phyloP scores from a whole-genome alignment of 2,329 filamentous ascomycete species.

The Aspergillus ochraceus region DNA sequence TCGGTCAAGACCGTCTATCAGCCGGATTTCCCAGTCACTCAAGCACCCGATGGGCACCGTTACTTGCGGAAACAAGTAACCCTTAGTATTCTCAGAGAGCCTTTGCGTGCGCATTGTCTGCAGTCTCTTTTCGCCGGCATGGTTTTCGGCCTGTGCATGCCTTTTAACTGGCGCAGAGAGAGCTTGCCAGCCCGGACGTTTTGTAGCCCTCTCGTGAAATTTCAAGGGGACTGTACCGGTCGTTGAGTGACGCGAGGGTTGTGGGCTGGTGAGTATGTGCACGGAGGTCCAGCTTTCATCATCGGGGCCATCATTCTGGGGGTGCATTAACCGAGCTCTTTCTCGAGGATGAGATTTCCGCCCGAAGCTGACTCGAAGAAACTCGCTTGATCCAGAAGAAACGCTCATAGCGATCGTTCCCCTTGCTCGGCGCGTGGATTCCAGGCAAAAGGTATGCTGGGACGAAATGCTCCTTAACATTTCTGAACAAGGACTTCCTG shows the following conservation, averaged over 20 bases:
- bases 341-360: not conserved
- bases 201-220: not conserved
- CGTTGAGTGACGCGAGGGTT: not conserved
- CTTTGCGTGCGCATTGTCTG: not conserved
- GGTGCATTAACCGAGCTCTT: not conserved
- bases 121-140: not conserved
- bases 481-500: conserved; percentile 36
- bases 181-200: not conserved
- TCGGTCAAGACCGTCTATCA: conserved; percentile 36
- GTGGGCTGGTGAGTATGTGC: not conserved
- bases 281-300: not conserved
- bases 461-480: conserved; percentile 25
- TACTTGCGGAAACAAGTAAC: not conserved
- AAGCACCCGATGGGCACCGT: conserved; percentile 14
- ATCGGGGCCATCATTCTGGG: not conserved
- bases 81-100: not conserved
- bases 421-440: not conserved
- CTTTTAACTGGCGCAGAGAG: not conserved
- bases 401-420: not conserved
- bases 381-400: not conserved
- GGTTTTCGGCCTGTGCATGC: not conserved
- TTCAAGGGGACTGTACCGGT: not conserved
- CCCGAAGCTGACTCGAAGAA: not conserved
- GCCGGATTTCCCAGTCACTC: conserved; percentile 37
- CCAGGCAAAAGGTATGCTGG: conserved; percentile 1